Base-by-base conservation (phyloP, 1,284 basidiomycete species). In the Marasmius sp. region DNA sequence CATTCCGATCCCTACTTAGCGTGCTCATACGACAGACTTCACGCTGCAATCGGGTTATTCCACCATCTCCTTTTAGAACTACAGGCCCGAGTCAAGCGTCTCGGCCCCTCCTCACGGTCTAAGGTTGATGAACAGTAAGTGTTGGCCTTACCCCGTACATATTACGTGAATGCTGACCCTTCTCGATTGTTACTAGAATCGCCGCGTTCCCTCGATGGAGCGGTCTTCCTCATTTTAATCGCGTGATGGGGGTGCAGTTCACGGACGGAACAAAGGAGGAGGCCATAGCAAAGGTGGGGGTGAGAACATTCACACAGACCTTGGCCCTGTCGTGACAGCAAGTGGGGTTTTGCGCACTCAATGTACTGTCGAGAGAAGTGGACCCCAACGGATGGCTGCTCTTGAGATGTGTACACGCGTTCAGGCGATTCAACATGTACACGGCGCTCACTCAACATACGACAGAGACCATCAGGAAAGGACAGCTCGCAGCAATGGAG, bases 251-350 rank as follows among this genome's bases (percentile, higher is more conserved):
- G 6, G 59, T 65, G 2, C 50, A 68, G 20, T 74, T 71, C 61
- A 53, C 67, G 0, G 68, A 75, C 65, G 69, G 48, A 11, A n/a
- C 18, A 20, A 50, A 50, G 20, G n/a, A 50, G n/a, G 48, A 50
- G 16, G 43, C 12, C 6, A 18, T 50, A n/a, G 48, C 48, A 50
- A 50, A 50, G 7, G 48, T 50, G 8, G 2, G 41, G 2, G 20
- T 33, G n/a, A n/a, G n/a, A n/a, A n/a, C n/a, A n/a, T n/a, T n/a
- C n/a, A n/a, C n/a, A n/a, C n/a, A n/a, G n/a, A n/a, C n/a, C n/a
- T n/a, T n/a, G n/a, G n/a, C n/a, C 68, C 72, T 61, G 58, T 73
- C 4, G 51, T 70, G 7, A 73, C 72, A 66, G 74, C 72, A 57
- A 61, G 49, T 47, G 56, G 45, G 43, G 38, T n/a, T 33, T 34